Evolutionary conservation across 371 early-diverging fungal species (phyloP).

Genomic region (Mortierella sp.): DNA sequence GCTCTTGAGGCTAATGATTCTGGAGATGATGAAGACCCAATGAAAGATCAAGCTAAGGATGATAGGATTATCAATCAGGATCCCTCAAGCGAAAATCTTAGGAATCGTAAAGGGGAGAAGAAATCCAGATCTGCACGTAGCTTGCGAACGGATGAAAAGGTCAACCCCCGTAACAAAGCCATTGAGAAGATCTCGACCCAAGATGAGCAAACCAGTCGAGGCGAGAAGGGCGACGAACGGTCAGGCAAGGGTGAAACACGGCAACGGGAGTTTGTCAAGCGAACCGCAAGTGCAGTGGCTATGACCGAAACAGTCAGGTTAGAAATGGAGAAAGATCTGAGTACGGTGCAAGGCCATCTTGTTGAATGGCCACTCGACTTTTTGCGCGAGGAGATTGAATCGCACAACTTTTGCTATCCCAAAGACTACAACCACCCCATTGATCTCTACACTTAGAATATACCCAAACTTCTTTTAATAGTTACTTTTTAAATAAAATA

Average conservation of each 20-base stretch:
- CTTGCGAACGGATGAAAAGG: constrained; percentile 29
- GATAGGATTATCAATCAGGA: constrained; percentile 16
- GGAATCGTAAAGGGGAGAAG: neutral
- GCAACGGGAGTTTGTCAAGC: constrained; percentile 24
- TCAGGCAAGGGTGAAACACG: neutral
- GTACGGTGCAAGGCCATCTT: constrained; percentile 62
- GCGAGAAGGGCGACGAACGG: neutral
- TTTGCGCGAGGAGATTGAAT: constrained; percentile 61
- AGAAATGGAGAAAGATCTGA: constrained; percentile 55
- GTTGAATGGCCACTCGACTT: constrained; percentile 71
- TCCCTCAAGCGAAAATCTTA: constrained; percentile 2
- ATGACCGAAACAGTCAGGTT: constrained; percentile 28
- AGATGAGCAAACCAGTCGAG: neutral
- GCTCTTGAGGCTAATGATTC: constrained; percentile 27
- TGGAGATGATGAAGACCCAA: constrained; percentile 25
- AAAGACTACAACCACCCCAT: constrained; percentile 57
- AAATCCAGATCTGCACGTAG: constrained; percentile 3
- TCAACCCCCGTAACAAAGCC: constrained; percentile 16
- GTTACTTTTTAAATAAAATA: neutral
- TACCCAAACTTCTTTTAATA: neutral
- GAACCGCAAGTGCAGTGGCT: constrained; percentile 52
- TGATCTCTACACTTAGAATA: constrained; percentile 49
- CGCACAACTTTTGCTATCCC: constrained; percentile 56
- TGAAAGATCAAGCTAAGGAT: constrained; percentile 7
- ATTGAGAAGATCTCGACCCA: constrained; percentile 5